These are phyloP conservation scores for Podospora appendiculata DNA, from an alignment of 495 filamentous ascomycete genomes.

Conservation along the genomic window DNA sequence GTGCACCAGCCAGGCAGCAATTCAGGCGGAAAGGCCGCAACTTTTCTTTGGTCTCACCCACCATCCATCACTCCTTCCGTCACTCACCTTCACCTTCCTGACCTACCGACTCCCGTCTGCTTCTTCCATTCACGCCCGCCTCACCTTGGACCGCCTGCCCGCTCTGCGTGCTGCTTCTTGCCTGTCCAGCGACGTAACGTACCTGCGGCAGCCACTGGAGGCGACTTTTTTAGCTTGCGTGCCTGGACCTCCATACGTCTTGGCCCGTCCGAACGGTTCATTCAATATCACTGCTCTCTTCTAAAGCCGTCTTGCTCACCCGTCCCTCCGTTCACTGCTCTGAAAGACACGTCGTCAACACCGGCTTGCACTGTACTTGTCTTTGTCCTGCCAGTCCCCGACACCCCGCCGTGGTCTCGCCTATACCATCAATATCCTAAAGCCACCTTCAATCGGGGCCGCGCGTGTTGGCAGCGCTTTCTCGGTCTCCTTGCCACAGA, in stretches of 20 bases:
- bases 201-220: not conserved
- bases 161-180: no score
- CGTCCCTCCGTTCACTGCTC: not conserved
- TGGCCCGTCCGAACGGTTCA: not conserved
- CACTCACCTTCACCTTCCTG: not conserved
- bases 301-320: not conserved
- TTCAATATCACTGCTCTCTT: not conserved
- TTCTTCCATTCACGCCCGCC: not conserved
- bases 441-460: not conserved
- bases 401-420: constrained; percentile 8
- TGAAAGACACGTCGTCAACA: not conserved
- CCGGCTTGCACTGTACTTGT: not conserved
- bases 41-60: constrained; percentile 1
- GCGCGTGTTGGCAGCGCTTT: not conserved
- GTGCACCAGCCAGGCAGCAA: constrained; percentile 17
- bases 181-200: no score
- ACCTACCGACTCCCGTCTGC: not conserved
- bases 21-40: constrained; percentile 21
- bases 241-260: not conserved
- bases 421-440: not conserved
- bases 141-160: constrained; percentile 1
- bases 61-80: constrained; percentile 1
- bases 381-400: constrained; percentile 2
- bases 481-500: no score
- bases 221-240: constrained; percentile 1